These are phyloP conservation scores for Parastagonospora nodorum DNA, from an alignment of 2,329 filamentous ascomycete genomes.

Conservation along the genomic window DNA sequence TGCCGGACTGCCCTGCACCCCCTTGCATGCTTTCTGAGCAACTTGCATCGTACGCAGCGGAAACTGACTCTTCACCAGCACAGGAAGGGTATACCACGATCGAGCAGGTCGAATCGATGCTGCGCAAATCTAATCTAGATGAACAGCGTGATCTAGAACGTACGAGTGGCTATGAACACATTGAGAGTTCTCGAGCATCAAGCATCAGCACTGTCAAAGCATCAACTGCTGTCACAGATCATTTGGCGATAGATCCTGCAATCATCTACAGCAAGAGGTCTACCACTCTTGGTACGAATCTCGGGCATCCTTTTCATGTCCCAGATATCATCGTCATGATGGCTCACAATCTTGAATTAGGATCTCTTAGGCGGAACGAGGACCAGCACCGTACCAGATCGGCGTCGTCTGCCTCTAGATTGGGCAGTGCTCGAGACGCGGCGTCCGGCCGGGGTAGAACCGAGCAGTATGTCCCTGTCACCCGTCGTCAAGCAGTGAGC, in stretches of 20 bases:
- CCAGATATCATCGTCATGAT: slow-evolving; percentile 11
- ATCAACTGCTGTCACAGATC: slow-evolving; percentile 3
- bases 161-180: not conserved
- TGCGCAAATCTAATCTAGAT: not conserved
- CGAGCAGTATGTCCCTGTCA: slow-evolving; percentile 8
- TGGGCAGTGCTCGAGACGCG: not conserved
- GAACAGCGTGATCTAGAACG: not conserved
- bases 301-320: not conserved
- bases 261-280: slow-evolving; percentile 20
- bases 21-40: not conserved
- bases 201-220: slow-evolving; percentile 25
- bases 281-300: slow-evolving; percentile 20
- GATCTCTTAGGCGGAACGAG: not conserved
- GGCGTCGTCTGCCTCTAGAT: not conserved
- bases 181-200: slow-evolving; percentile 8
- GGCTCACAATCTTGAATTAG: slow-evolving; percentile 16
- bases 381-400: slow-evolving; percentile 1
- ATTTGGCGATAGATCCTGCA: slow-evolving; percentile 14
- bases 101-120: not conserved
- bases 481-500: slow-evolving; percentile 8
- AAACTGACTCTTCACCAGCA: not conserved
- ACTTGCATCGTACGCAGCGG: not conserved
- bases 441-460: slow-evolving; percentile 13
- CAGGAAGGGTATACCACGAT: not conserved
- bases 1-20: not conserved